Conservation (phyloP, 441 rosid genomes). For the Populus hybrid region DNA sequence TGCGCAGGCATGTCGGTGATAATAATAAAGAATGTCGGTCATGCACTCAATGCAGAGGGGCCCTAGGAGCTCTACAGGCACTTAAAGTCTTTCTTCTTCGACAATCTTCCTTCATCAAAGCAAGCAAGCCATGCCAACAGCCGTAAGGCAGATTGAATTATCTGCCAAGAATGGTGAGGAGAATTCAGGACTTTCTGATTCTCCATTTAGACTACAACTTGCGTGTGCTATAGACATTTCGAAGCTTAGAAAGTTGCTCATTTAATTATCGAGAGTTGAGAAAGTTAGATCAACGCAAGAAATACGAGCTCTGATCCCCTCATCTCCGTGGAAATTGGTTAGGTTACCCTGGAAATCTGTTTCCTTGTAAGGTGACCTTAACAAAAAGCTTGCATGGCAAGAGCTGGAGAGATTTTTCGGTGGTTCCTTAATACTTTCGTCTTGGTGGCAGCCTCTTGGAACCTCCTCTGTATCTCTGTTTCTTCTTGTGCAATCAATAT, state of each 20-base stretch:
- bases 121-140: conserved; percentile 28
- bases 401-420: not conserved
- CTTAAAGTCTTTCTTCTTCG: conserved; percentile 52
- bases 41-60: conserved; percentile 66
- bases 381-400: not conserved
- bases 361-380: not conserved
- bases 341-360: not conserved
- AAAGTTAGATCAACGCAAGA: not conserved
- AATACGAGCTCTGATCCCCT: not conserved
- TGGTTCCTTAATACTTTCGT: not conserved
- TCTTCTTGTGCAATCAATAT: not conserved
- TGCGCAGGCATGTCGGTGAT: conserved; percentile 63
- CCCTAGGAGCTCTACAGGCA: conserved; percentile 53
- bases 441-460: not conserved
- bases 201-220: not conserved
- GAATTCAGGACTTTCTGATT: not conserved
- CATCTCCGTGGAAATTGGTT: not conserved
- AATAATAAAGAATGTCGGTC: conserved; percentile 69
- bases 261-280: not conserved
- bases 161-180: not conserved
- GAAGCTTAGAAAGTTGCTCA: not conserved
- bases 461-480: not conserved
- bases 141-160: conserved; percentile 25
- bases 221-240: not conserved
- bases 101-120: conserved; percentile 27